Evolutionary conservation across 441 rosid genomes (phyloP), one percentile per base, ranked within the genome.

Genomic region (Macaranga tanarius): DNA sequence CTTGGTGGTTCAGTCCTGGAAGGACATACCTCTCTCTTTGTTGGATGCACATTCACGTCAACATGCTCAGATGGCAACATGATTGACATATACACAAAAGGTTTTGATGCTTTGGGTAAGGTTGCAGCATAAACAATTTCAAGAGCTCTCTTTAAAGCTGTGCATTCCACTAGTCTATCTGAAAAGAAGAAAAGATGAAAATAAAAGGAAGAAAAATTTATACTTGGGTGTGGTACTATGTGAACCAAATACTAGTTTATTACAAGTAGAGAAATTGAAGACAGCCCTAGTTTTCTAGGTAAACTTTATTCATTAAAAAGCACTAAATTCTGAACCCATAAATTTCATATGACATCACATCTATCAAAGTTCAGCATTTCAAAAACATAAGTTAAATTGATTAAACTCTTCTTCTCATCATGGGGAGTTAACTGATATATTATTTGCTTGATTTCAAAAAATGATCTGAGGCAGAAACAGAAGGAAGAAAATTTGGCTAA

Each of bases 141-240:
- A 75, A 90, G 76, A 79, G 98, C 91, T 87, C 97, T 86, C 87
- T 92, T 95, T 77, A 95, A 80, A 69, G 93, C 88, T 79, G 86
- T 77, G 81, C 99, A 92, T 72, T 95, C 99, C 72, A 95, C 99
- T 84, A 95, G 74, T 79, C 99, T 90, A 81, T 92, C 99, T 91
- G 92, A 50, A 70, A 62, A 70, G 38, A 71, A 77, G 56, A 48
- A 80, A 60, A 40, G 17, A 67, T 38, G 0, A 63, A 23, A 61
- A 15, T 19, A 63, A 47, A 28, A 16, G n/a, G 22, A 42, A 22
- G 58, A 59, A 28, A 71, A 55, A 2, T 31, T 38, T 2, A 20
- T 31, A 15, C 12, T 20, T 13, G 11, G 38, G 28, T 12, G 28
- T 31, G 59, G 11, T 51, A 19, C 22, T 19, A 51, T 28, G n/a